Evolutionary conservation across 768 basidiomycete species (phyloP), one percentile per base, ranked within the genome.

Genomic region (Plicaturopsis crispa): DNA sequence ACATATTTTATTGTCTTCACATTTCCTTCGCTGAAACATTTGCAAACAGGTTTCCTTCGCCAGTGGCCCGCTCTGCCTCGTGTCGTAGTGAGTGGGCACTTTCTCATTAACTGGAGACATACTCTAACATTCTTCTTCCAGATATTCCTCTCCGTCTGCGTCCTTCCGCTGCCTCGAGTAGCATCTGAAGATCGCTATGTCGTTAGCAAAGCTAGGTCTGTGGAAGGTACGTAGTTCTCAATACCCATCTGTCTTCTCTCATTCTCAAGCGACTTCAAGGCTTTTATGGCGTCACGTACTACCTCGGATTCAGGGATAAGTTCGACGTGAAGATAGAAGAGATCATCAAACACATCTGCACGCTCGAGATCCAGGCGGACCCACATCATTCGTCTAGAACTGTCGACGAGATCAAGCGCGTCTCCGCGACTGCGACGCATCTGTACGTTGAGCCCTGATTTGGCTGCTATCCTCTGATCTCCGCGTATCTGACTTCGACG

Each of bases 21-120:
- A 6, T 21, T 31, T 4, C 17, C 6, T 23, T 23, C 23, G 18
- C 12, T 35, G 39, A 11, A 30, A 35, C 35, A 20, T 16, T 40
- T 13, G 3, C 21, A 16, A n/a, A n/a, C 34, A 66, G 75, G 72
- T 2, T 79, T 82, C 52, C 59, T 82, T 21, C 67, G 72, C 3
- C 78, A 75, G 48, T 79, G 78, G 75, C 80, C 80, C 16, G 70
- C 78, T 13, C 64, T 85, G n/a, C 82, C 82, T 23, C 63, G 69
- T 3, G 69, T 83, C 19, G 71, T 78, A 13, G 79, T 79, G 47
- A 46, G 75, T 67, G n/a, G n/a, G n/a, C n/a, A n/a, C n/a, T 18
- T 17, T 2, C 17, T 16, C n/a, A 22, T 14, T 10, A 2, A 1
- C 5, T 10, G 3, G 16, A 4, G 23, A 6, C 10, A 28, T 38